Evolutionary conservation across 2,329 filamentous ascomycete species (phyloP), one percentile per base, ranked within the genome.

Genomic region (Leptographium radiaticola): DNA sequence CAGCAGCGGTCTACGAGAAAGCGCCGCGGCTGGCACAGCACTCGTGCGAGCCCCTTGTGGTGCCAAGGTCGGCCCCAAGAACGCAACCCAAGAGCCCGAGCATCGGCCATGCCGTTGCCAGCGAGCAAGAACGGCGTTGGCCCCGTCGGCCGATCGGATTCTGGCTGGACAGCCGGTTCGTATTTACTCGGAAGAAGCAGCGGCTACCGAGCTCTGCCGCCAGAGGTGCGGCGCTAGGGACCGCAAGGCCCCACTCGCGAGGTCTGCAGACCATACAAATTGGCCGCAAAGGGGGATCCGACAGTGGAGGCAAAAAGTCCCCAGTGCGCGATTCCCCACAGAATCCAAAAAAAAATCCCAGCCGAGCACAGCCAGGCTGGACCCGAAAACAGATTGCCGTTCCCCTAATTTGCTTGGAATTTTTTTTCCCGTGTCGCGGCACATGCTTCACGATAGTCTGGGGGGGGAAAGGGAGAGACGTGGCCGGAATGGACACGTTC

Each of bases 211-310:
- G 58, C 46, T 51, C 38, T 44, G 31, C 34, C 33, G 36, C 31
- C 6, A 20, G 11, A 20, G 2, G 25, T 25, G 16, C 13, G 16
- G 11, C 25, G 52, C 53, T 43, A 46, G 51, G 42, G 18, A 20
- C 18, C 33, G 9, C 18, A 31, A 18, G 3, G 42, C 42, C 43
- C 54, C 49, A 50, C 49, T n/a, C 16, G 25, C 39, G 11, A 42
- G 56, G 53, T 53, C 58, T 59, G 47, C 56, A 59, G 58, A 58
- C 58, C 55, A 58, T 55, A 55, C 55, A 59, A 52, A 58, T 40
- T 16, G 15, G 47, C 16, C 31, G 36, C 39, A 59, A 59, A 57
- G 16, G 38, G 43, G 34, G 43, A 40, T 1, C 18, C 25, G 16
- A 18, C 20, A 49, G 47, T 49, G 47, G 47, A 34, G 30, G 30